A percentile compares a stretch with the other conserved stretches of the same genome.
These are phyloP conservation scores for Paraleonurus japonicus DNA, from an alignment of 257 asterid species.

Conservation along the genomic window DNA sequence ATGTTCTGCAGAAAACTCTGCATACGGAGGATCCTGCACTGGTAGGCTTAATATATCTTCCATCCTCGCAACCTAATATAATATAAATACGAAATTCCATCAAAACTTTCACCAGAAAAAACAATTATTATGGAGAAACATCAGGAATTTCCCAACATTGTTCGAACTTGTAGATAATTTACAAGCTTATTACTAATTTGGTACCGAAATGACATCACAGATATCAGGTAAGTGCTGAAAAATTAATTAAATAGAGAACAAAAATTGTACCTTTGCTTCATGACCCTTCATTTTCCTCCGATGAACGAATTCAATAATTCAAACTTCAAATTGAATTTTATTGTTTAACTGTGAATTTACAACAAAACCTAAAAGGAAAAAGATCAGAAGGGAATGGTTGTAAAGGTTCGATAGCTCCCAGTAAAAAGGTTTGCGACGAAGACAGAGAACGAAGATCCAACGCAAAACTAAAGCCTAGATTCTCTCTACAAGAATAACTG, in stretches of 20 bases:
- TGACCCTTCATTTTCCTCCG: constrained; percentile 37
- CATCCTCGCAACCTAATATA: constrained; percentile 49
- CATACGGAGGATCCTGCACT: constrained; percentile 51
- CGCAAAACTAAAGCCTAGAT: no score
- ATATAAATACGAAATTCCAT: not conserved
- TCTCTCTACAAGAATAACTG: not conserved
- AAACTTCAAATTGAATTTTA: constrained; percentile 2
- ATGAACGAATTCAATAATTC: not conserved
- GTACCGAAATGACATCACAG: no score
- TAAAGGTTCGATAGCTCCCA: no score
- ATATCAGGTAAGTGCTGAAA: no score
- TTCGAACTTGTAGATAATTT: no score
- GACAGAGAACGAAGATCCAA: not conserved
- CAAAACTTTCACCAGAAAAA: not conserved
- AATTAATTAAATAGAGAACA: not conserved
- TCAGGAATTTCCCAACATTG: no score
- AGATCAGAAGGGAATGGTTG: not conserved
- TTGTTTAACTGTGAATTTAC: no score
- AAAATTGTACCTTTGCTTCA: constrained; percentile 37
- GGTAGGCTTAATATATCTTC: constrained; percentile 55
- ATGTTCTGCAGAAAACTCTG: constrained; percentile 49
- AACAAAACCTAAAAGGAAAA: not conserved
- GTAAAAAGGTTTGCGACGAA: no score
- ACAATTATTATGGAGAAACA: no score
- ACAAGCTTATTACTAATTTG: no score